phyloP scores from a whole-genome alignment of 805 yeast genomes.

The Candida anglica region DNA sequence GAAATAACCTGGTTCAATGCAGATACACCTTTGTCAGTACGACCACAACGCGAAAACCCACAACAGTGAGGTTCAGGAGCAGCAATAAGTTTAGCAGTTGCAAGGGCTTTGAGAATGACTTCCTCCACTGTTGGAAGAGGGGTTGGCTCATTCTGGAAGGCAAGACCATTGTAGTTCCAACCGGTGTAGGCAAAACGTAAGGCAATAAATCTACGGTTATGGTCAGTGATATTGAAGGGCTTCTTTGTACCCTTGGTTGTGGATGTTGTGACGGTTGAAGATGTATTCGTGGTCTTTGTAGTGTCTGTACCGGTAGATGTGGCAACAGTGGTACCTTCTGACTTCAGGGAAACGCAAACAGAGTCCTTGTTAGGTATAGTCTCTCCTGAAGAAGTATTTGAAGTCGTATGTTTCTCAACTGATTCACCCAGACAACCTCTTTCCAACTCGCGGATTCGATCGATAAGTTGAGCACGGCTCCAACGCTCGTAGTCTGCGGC shows the following conservation, averaged over 20 bases:
- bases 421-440: conserved; percentile 2
- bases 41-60: conserved; percentile 84
- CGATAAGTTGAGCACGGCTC: conserved; percentile 63
- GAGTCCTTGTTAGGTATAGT: background rate
- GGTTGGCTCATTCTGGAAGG: conserved; percentile 71
- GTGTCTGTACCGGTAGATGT: background rate
- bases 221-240: conserved; percentile 62
- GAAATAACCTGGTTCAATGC: conserved; percentile 95
- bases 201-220: conserved; percentile 67
- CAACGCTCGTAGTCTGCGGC: conserved; percentile 48
- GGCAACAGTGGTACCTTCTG: background rate
- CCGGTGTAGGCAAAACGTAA: conserved; percentile 84
- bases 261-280: background rate
- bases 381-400: background rate
- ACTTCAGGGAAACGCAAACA: too few species aligned
- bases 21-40: conserved; percentile 96
- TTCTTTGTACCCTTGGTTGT: conserved; percentile 17
- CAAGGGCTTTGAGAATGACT: conserved; percentile 66
- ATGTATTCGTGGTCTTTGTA: background rate
- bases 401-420: background rate
- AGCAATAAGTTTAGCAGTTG: conserved; percentile 61
- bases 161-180: conserved; percentile 92
- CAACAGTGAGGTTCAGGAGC: conserved; percentile 57
- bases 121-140: conserved; percentile 86
- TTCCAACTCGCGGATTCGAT: conserved; percentile 56